Base-by-base conservation (phyloP, 371 early-diverging fungal genomes). In the Syncephalastrum racemosum region DNA sequence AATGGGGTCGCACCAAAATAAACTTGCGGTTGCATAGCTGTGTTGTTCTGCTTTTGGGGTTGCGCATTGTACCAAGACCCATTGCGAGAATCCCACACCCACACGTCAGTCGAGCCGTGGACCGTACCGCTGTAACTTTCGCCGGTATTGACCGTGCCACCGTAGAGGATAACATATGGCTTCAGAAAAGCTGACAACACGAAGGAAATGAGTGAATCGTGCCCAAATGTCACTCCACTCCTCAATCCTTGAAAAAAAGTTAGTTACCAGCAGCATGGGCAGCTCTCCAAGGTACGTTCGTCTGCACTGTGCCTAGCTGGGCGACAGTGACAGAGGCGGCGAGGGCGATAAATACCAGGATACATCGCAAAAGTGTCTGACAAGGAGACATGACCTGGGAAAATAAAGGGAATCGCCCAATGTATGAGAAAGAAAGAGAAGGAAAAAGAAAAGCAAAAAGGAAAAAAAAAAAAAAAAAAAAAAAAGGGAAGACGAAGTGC, bases 251-350 rank as follows among this genome's bases (percentile, higher is more conserved):
- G 43, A 56, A 13, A 13, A 20, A 36, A 7, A 15, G 13, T 15
- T 23, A 24, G 10, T 39, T 64, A 79, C 79, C 76, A 59, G 79
- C 65, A 50, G 68, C 76, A 54, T 79, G 79, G 27, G 74, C 79
- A n/a, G 76, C 76, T 68, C 62, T 62, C 79, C 79, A 79, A 16
- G 71, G 71, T 13, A 73, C 70, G 20, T 66, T 60, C 36, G 73
- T 66, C 44, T 70, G 59, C 42, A 64, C 57, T 19, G 53, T 12
- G 6, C 77, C 74, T 23, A 73, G 57, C 24, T 50, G 61, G n/a
- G 57, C 50, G 39, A 50, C 49, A 12, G 49, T 46, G 40, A 24
- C 18, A 13, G 41, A 15, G 22, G 22, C 46, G 22, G 46, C 12
- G 46, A 45, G 46, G 22, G 22, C 22, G 46, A 45, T 19, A 45